A percentile compares a stretch with the other conserved stretches of the same genome.
phyloP scores from a whole-genome alignment of 768 basidiomycete genomes.

The Leccinum obscurum region DNA sequence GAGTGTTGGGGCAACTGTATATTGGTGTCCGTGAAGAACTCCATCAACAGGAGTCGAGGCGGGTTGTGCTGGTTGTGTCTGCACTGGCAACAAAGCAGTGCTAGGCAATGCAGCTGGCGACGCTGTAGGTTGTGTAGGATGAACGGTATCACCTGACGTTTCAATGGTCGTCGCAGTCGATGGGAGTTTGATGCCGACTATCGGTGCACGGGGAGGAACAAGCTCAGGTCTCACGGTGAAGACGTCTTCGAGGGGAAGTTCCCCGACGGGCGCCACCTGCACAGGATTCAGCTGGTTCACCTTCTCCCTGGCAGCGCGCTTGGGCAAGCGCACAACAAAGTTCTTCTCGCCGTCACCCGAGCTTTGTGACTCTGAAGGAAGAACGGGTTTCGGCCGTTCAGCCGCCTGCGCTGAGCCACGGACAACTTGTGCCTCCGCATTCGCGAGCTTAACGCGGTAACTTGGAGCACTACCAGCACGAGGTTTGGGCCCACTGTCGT shows the following conservation, averaged over 20 bases:
- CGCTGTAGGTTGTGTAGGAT: conserved; percentile 13
- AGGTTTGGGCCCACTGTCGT: conserved; percentile 57
- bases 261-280: conserved; percentile 30
- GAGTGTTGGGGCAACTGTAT: conserved; percentile 25
- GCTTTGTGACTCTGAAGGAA: conserved; percentile 23
- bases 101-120: conserved; percentile 10
- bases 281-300: conserved; percentile 12
- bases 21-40: conserved; percentile 32
- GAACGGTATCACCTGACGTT: conserved; percentile 5
- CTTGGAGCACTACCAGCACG: conserved; percentile 54
- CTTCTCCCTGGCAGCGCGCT: conserved; percentile 39
- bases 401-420: conserved; percentile 32
- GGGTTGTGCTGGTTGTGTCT: conserved; percentile 15
- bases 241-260: conserved; percentile 51
- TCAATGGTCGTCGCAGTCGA: conserved; percentile 28
- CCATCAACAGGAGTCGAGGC: conserved; percentile 12
- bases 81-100: conserved; percentile 10
- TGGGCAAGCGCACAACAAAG: conserved; percentile 59
- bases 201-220: conserved; percentile 32
- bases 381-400: conserved; percentile 14
- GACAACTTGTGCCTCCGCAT: conserved; percentile 43
- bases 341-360: conserved; percentile 47
- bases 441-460: conserved; percentile 66
- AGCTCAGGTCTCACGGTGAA: conserved; percentile 58
- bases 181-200: conserved; percentile 27